A percentile compares a stretch with the other conserved stretches of the same genome.
Conservation (phyloP, 2,329 filamentous ascomycete genomes). For the Epichloe typhina region DNA sequence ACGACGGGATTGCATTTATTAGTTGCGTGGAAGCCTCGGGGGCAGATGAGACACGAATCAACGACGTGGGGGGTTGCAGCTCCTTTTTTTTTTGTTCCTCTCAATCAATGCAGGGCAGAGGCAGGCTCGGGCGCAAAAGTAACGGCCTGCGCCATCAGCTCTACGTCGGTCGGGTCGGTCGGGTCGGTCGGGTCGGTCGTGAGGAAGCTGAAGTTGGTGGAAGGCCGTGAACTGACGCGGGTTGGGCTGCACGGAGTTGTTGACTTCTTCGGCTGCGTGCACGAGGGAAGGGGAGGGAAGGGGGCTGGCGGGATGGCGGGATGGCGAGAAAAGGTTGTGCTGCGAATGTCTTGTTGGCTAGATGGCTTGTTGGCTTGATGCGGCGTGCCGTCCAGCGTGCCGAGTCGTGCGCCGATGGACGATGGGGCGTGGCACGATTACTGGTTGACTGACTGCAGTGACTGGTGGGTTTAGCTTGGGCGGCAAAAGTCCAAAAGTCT, state of each 20-base stretch:
- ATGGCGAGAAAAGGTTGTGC: neutral
- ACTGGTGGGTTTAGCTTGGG: too few relatives aligned
- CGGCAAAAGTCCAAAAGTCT: neutral
- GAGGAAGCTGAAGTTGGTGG: neutral
- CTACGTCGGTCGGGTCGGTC: neutral
- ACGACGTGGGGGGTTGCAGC: neutral
- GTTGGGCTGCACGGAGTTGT: neutral
- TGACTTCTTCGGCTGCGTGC: neutral
- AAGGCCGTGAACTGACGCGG: neutral
- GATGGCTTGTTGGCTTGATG: neutral
- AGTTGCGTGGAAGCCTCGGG: neutral
- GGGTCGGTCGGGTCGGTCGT: neutral
- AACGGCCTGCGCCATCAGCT: conserved; percentile 7
- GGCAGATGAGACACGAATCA: conserved; percentile 1
- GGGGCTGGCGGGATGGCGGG: neutral
- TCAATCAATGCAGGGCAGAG: conserved; percentile 5
- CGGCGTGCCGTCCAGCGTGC: neutral
- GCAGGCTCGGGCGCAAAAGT: conserved; percentile 5
- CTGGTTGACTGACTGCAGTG: neutral
- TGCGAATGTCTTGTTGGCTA: neutral
- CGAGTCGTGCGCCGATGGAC: neutral
- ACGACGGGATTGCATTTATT: neutral
- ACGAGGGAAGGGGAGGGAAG: neutral
- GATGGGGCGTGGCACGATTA: neutral
- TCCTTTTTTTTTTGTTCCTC: neutral